Base-by-base conservation (phyloP, 2,329 filamentous ascomycete species). In the Botrytis aclada region DNA sequence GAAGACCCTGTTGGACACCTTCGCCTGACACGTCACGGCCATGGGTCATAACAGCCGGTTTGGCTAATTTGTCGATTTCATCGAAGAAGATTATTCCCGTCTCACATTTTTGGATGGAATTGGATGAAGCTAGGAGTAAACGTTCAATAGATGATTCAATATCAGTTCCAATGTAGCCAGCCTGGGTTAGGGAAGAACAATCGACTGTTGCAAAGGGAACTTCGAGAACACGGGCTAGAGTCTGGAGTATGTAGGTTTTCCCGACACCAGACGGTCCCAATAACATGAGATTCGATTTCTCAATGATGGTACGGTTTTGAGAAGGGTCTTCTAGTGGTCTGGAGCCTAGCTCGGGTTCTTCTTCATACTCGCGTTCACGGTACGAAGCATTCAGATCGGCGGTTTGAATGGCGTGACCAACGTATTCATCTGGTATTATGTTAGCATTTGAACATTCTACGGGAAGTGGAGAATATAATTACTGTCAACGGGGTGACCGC, bases 61-160 rank as follows among this genome's bases (percentile, higher is more conserved):
- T 93, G 2, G 96, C 95, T 73, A 98, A 95, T 83, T 99, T 99
- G 85, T 99, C 96, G 72, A 99, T 94, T 83, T 99, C 96, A 78
- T 99, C 96, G 32, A 99, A 86, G 72, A 97, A 96, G 64, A 99
- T 94, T 72, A 99, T 98, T 8, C 96, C 96, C 70, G 93, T 89
- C 81, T 99, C 95, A 12, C 94, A 92, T 71, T 92, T 90, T 73
- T 90, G 89, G 41, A 96, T 89, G 77, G 97, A 93, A 82, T 97
- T 97, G 81, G 97, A 95, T 14, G 95, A 90, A 74, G 97, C 94
- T 72, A 97, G 93, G 16, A 99, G 86, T 39, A 99, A 86, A 62
- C 96, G 88, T 80, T 98, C 94, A 58, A 99, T 94, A 78, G 95
- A 98, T 0, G 93, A 91, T 81, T 99, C 96, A n/a, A 95, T 95